Conservation (phyloP, 2,329 filamentous ascomycete genomes). For the Mycocentrospora acerina region DNA sequence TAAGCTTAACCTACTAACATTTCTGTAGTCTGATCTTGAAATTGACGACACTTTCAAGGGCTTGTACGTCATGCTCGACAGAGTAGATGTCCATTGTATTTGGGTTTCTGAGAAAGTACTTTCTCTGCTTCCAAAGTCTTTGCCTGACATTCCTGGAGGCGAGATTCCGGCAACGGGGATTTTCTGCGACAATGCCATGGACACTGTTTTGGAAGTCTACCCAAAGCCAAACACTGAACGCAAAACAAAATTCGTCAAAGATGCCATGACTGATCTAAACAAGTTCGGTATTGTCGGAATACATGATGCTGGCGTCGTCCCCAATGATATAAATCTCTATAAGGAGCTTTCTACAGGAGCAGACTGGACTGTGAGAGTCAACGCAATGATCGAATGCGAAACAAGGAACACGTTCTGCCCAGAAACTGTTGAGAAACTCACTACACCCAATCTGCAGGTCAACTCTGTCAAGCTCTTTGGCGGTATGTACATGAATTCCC, state of each 20-base stretch:
- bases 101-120: constrained; percentile 69
- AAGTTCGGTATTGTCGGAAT: constrained; percentile 67
- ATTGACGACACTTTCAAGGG: constrained; percentile 54
- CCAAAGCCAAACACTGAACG: constrained; percentile 57
- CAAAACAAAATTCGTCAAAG: constrained; percentile 57
- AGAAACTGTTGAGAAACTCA: constrained; percentile 49
- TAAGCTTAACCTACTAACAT: constrained; percentile 2
- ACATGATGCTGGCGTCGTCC: constrained; percentile 66
- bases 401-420: constrained; percentile 66
- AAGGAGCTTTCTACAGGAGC: constrained; percentile 52
- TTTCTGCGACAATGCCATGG: constrained; percentile 74
- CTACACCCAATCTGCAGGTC: constrained; percentile 54
- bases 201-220: constrained; percentile 59
- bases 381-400: constrained; percentile 68
- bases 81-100: constrained; percentile 69
- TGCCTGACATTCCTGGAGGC: constrained; percentile 60
- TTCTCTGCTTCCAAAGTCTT: constrained; percentile 56
- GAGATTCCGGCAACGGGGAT: constrained; percentile 68
- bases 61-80: constrained; percentile 68
- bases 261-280: constrained; percentile 64
- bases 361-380: constrained; percentile 64
- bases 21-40: constrained; percentile 56
- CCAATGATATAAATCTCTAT: constrained; percentile 57
- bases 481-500: constrained; percentile 45
- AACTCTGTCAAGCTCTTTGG: constrained; percentile 70